phyloP scores from a whole-genome alignment of 495 filamentous ascomycete species.

The Amniculicola lignicola region DNA sequence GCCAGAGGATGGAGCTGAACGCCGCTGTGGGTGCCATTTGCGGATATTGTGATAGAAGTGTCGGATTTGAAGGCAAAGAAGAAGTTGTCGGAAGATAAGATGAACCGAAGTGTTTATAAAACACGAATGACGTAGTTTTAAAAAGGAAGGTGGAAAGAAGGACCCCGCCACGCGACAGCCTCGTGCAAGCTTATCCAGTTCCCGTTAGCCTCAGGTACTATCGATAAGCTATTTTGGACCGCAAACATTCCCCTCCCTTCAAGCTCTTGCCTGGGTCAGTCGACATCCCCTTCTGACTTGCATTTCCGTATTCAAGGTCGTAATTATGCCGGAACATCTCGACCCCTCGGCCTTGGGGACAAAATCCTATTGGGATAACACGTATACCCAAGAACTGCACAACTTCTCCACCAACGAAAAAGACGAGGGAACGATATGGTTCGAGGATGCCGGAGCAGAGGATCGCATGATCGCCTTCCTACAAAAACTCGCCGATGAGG shows the following conservation, averaged over 20 bases:
- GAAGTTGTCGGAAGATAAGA: too few relatives aligned
- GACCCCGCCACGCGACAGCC: too few relatives aligned
- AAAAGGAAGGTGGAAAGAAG: too few relatives aligned
- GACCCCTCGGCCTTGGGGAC: slow-evolving; percentile 64
- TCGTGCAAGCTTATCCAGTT: not conserved
- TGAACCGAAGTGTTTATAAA: too few relatives aligned
- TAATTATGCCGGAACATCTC: slow-evolving; percentile 44
- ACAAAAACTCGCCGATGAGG: slow-evolving; percentile 33
- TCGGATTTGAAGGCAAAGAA: too few relatives aligned
- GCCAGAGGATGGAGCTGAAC: not conserved
- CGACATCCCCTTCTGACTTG: not conserved
- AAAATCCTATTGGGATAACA: slow-evolving; percentile 70
- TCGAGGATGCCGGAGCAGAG: slow-evolving; percentile 69
- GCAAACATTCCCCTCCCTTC: too few relatives aligned
- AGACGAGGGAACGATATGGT: slow-evolving; percentile 72
- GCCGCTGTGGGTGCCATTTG: not conserved
- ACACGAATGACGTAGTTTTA: too few relatives aligned
- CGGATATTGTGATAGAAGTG: not conserved
- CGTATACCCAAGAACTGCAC: slow-evolving; percentile 59
- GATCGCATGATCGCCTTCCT: slow-evolving; percentile 59
- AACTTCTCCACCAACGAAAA: slow-evolving; percentile 60
- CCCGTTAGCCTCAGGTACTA: slow-evolving; percentile 9
- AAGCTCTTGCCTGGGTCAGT: too few relatives aligned
- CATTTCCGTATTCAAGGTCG: not conserved
- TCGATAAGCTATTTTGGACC: slow-evolving; percentile 6